Percentiles rank a stretch among this genome's conserved stretches.
These are phyloP conservation scores for Phytophthora brassicae DNA, from an alignment of 352 stramenopile genomes.

Conservation along the genomic window DNA sequence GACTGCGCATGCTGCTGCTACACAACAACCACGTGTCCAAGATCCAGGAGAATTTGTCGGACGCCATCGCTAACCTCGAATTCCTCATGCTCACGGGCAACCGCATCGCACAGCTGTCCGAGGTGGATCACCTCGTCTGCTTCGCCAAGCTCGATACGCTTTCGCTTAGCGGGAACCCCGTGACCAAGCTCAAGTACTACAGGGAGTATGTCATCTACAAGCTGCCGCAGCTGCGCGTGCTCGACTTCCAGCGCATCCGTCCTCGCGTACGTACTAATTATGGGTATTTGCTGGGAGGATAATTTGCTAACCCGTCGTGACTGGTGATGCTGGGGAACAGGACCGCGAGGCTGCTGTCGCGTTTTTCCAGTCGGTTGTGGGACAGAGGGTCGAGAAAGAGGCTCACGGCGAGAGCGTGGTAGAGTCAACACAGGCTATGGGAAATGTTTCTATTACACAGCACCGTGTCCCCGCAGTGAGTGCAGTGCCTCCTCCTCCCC, in stretches of 20 bases:
- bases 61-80: slow-evolving; percentile 83
- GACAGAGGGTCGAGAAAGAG: slow-evolving; percentile 66
- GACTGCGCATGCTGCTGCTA: slow-evolving; percentile 91
- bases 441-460: slow-evolving; percentile 40
- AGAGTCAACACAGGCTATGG: slow-evolving; percentile 49
- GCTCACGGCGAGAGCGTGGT: slow-evolving; percentile 39
- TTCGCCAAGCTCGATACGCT: slow-evolving; percentile 88
- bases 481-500: slow-evolving; percentile 32
- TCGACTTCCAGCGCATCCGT: slow-evolving; percentile 87
- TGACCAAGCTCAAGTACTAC: slow-evolving; percentile 91
- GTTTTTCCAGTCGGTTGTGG: slow-evolving; percentile 77
- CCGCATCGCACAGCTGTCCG: slow-evolving; percentile 71
- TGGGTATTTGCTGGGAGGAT: neutral
- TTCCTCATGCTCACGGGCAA: slow-evolving; percentile 93
- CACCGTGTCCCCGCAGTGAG: slow-evolving; percentile 21
- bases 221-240: slow-evolving; percentile 81
- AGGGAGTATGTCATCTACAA: slow-evolving; percentile 92
- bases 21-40: slow-evolving; percentile 93
- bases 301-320: neutral
- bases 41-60: slow-evolving; percentile 76
- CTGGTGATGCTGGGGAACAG: slow-evolving; percentile 32
- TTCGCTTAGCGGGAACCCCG: slow-evolving; percentile 87
- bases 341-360: slow-evolving; percentile 74
- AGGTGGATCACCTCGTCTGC: slow-evolving; percentile 79
- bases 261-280: slow-evolving; percentile 48